A percentile compares a stretch with the other conserved stretches of the same genome.
These are phyloP conservation scores for Coemansia javaensis DNA, from an alignment of 192 early-diverging fungal genomes.

Conservation along the genomic window DNA sequence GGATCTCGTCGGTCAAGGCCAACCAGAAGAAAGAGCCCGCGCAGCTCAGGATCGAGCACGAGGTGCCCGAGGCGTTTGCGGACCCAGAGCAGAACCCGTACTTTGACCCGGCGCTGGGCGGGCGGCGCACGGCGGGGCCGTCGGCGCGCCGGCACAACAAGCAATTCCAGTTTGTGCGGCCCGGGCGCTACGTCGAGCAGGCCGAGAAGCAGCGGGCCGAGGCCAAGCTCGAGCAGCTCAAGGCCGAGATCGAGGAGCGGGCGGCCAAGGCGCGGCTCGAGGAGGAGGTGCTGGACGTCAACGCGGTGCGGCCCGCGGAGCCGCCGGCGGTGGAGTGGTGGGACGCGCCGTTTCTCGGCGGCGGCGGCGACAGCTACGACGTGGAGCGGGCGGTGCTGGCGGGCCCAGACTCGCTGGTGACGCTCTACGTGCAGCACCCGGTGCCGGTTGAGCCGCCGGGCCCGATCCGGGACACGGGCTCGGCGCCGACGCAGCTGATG, in stretches of 20 bases:
- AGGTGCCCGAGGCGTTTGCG: conserved; percentile 45
- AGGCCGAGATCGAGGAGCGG: conserved; percentile 30
- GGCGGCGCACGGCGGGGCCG: conserved; percentile 32
- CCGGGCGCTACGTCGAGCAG: conserved; percentile 74
- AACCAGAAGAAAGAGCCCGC: conserved; percentile 61
- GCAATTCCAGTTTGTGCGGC: conserved; percentile 73
- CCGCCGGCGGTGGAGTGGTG: conserved; percentile 94
- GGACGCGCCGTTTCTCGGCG: conserved; percentile 78
- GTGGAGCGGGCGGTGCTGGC: conserved; percentile 42
- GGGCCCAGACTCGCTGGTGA: conserved; percentile 53
- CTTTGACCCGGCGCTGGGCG: conserved; percentile 65
- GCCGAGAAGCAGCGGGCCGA: conserved; percentile 79
- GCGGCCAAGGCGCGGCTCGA: conserved; percentile 23
- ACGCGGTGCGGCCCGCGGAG: conserved; percentile 53
- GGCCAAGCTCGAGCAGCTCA: conserved; percentile 51
- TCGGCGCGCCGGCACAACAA: conserved; percentile 35
- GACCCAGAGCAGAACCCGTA: conserved; percentile 86
- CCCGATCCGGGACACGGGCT: conserved; percentile 12
- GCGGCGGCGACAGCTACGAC: conserved; percentile 70
- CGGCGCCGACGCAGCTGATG: conserved; percentile 28
- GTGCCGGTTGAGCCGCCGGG: conserved; percentile 29
- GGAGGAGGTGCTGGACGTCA: conserved; percentile 30
- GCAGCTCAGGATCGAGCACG: conserved; percentile 53
- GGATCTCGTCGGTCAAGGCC: conserved; percentile 59
- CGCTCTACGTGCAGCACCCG: conserved; percentile 36